Evolutionary conservation across 2,329 filamentous ascomycete genomes (phyloP).

Genomic region (Xylariaceae sp.): DNA sequence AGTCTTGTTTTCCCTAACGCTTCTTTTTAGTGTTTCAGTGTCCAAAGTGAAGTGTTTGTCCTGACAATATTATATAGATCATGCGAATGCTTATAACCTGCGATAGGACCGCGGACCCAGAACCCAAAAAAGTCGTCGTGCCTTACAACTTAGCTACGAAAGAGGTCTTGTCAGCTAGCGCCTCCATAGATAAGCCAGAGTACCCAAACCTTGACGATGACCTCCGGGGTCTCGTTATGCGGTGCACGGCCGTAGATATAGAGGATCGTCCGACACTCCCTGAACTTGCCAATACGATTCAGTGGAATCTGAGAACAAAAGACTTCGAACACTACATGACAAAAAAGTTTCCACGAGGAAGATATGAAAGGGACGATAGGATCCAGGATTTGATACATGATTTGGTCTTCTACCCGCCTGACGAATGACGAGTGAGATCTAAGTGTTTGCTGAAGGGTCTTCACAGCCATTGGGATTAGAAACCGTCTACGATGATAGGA

Average conservation of each 20-base stretch:
- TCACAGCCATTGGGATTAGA: no score
- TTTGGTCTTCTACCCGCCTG: neutral
- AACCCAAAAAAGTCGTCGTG: neutral
- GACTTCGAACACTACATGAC: neutral
- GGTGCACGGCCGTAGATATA: neutral
- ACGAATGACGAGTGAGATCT: neutral
- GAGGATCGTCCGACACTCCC: neutral
- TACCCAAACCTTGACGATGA: slow-evolving; percentile 3
- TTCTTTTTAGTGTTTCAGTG: neutral
- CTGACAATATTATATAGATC: neutral
- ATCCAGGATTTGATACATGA: neutral
- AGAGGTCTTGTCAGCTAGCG: neutral
- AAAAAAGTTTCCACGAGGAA: neutral
- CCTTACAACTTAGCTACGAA: neutral
- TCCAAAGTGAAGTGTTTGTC: neutral
- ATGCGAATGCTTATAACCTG: slow-evolving; percentile 1
- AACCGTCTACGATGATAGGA: no score
- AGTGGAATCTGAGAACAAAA: neutral
- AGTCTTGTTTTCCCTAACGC: neutral
- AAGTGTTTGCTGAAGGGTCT: no score
- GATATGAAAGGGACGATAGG: neutral
- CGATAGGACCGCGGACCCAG: neutral
- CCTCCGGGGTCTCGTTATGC: neutral
- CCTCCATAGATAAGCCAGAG: neutral
- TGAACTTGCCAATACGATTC: neutral